Evolutionary conservation across 345 rosid species (phyloP), one percentile per base, ranked within the genome.

Genomic region (Salix udensis): DNA sequence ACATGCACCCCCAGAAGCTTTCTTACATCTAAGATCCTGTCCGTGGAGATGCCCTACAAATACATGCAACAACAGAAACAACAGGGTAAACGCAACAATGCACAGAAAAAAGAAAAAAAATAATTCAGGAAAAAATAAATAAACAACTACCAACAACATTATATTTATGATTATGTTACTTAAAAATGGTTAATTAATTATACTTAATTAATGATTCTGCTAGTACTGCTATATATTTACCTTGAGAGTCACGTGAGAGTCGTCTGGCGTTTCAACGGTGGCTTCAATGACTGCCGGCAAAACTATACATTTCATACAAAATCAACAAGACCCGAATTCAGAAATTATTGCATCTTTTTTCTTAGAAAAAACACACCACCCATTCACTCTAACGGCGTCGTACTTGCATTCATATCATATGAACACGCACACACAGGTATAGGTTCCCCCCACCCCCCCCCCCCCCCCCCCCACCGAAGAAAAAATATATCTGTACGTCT

Each of bases 11-110:
- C 74, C 37, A 82, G n/a, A 52, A 82, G 84, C 76, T 71, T 82
- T 75, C 81, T 82, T 34, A 78, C 76, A 71, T 82, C 84, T 12
- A 82, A 78, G 53, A 82, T 78, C 84, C 79, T 77, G 73, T 82
- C 84, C 42, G 84, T 82, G 0, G 84, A 82, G 37, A 82, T 78
- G 26, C 81, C 84, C 84, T 82, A 6, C 79, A 66, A 55, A 62
- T 11, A 31, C 36, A 28, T 2, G 7, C 26, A 55, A 15, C 37
- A 36, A 5, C 36, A 34, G 6, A 34, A 34, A 34, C 36, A 34
- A 5, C 6, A 36, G 37, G 37, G 37, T 36, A 36, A 36, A 36
- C 7, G 37, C 37, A 36, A 36, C 37, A 36, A 5, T 36, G 1
- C 37, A 36, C 37, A 5, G 37, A 36, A 36, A 36, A 10, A 61